Base-by-base conservation (phyloP, 1,139 yeast species). In the Debaryomycetaceae sp. region DNA sequence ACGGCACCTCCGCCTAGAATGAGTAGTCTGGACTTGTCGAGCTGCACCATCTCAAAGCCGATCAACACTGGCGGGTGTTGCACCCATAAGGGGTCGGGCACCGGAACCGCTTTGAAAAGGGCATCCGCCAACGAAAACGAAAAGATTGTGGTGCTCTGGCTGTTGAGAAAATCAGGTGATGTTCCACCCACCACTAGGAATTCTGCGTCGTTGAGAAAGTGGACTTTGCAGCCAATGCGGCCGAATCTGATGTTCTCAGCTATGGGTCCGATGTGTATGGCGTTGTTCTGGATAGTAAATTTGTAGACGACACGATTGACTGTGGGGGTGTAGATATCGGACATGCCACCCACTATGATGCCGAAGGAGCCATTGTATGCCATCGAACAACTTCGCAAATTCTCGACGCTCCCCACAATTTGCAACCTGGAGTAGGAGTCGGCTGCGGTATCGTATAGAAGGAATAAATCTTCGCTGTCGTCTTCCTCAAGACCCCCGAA, bases 1-100 rank as follows among this genome's bases (percentile, higher is more conserved):
- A 87, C 89, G 0, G 86, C 91, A 2, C 95, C 95, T 5, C 96
- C 96, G 5, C 87, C 87, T 36, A 81, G 53, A 5, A 81, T 55
- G 2, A 63, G 41, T 6, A 70, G 37, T n/a, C 52, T 51, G 5
- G 53, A 51, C 6, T 54, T 55, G 1, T 52, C 46, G 11, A 50
- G 40, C 8, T 54, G 52, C 3, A 69, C 63, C 37, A 80, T 44
- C 31, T 74, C 78, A 53, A 78, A 79, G 0, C 93, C 93, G n/a
- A 82, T 74, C 24, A 84, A 65, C 49, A 85, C 65, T 1, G 87
- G 86, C 1, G 76, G 67, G 1, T 55, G 47, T 2, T 60, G 44
- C 5, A 45, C 36, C 78, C 83, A 77, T 0, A 65, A 53, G 0
- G 52, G 46, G 4, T 58, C 59, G 1, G 66, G 63, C 2, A 78